Base-by-base conservation (phyloP, 2,329 filamentous ascomycete species). In the Ascochyta fabae region DNA sequence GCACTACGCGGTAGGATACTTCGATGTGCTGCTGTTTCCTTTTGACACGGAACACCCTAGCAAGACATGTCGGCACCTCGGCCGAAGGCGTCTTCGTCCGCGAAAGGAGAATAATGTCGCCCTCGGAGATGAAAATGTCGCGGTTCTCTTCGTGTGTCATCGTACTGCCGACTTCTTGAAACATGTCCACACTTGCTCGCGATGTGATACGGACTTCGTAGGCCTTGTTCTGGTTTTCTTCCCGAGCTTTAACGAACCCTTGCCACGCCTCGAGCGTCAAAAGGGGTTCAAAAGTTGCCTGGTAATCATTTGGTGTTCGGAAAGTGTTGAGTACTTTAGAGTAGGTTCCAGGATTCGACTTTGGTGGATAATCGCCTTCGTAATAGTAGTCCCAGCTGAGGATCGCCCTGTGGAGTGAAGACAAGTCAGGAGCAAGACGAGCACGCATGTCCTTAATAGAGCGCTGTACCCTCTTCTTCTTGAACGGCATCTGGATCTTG, bases 311-410 rank as follows among this genome's bases (percentile, higher is more conserved):
- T 0, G 92, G 90, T 64, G 92, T 88, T 26, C 81, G 75, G 76
- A 96, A 99, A 0, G 86, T 86, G 58, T 91, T 88, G 5, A 89
- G 87, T 10, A 99, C 94, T 49, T 86, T 81, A 42, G 83, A 86
- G 69, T 94, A 96, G 40, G 86, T 83, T 43, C 88, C 87, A 15
- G 86, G 86, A 47, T 86, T 88, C 6, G 83, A 82, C 53, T 83
- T 84, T 0, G 95, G 93, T 6, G 95, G 95, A 56, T 93, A 90
- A 68, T 93, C 91, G 26, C 92, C 92, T 41, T 87, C 81, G 68
- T 96, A 90, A 75, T 97, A 99, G 63, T 96, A 96, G 63, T 99
- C 91, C 95, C 95, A 99, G 52, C 89, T 85, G 3, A 99, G 84
- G 46, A 99, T 92, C 16, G 88, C 88, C 66, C 90, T 88, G 72